Conservation (phyloP, 1,139 yeast genomes). For the Debaryomyces sp. region DNA sequence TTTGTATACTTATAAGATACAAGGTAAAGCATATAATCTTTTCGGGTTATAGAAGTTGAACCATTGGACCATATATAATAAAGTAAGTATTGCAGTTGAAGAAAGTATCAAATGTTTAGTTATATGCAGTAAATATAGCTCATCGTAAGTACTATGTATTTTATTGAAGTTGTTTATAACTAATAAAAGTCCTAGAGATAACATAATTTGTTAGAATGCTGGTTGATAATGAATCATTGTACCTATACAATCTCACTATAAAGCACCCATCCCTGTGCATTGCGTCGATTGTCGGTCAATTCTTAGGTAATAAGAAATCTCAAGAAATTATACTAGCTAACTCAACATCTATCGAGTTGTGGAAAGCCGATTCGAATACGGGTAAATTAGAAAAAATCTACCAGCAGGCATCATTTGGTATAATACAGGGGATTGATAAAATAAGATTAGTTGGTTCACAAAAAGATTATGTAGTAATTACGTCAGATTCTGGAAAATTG, state of each 20-base stretch:
- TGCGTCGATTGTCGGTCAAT: constrained; percentile 66
- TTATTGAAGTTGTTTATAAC: background rate
- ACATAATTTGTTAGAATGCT: constrained; percentile 8
- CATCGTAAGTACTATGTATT: background rate
- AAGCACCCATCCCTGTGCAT: constrained; percentile 56
- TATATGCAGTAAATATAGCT: constrained; percentile 1
- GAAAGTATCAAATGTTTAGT: background rate
- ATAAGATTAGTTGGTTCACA: constrained; percentile 56
- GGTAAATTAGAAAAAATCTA: constrained; percentile 55
- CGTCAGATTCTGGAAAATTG: constrained; percentile 82
- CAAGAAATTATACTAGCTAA: constrained; percentile 69
- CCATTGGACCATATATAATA: too few relatives aligned
- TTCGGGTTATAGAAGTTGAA: too few relatives aligned
- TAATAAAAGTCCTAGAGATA: background rate
- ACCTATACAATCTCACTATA: constrained; percentile 70
- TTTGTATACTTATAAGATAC: too few relatives aligned
- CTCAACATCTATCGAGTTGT: constrained; percentile 54
- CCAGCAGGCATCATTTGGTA: constrained; percentile 58
- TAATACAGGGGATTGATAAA: constrained; percentile 54
- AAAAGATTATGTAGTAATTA: constrained; percentile 62
- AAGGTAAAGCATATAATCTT: too few relatives aligned
- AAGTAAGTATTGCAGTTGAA: background rate
- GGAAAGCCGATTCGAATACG: constrained; percentile 52
- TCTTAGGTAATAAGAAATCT: constrained; percentile 54
- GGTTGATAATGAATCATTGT: constrained; percentile 40